These are phyloP conservation scores for Avena sativa DNA, from an alignment of 176 grass and related monocot genomes.

Conservation along the genomic window DNA sequence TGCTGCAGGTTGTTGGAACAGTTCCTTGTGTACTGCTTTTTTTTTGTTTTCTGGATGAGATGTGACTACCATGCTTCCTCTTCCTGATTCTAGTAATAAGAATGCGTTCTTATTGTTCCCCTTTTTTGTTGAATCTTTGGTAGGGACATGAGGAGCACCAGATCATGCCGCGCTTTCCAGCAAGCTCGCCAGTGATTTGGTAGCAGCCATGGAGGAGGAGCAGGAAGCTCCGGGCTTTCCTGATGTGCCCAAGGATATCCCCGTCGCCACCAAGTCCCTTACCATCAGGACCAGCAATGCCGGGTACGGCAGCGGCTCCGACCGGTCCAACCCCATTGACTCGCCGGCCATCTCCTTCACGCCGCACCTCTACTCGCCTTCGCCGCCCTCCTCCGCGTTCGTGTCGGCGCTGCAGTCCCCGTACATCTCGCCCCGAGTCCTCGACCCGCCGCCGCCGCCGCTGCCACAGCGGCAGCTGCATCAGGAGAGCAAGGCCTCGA, in stretches of 20 bases:
- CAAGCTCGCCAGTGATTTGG: slow-evolving; percentile 47
- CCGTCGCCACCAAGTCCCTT: slow-evolving; percentile 64
- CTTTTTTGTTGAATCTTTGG: slow-evolving; percentile 39
- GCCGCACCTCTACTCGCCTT: slow-evolving; percentile 91
- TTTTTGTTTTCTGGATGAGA: slow-evolving; percentile 35
- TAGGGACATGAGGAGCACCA: slow-evolving; percentile 50
- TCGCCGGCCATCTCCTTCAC: slow-evolving; percentile 89
- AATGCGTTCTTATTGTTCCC: slow-evolving; percentile 13
- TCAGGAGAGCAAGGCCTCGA: slow-evolving; percentile 41
- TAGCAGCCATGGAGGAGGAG: slow-evolving; percentile 77
- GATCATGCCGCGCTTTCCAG: slow-evolving; percentile 42
- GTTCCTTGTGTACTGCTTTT: not conserved
- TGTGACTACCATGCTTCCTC: slow-evolving; percentile 33
- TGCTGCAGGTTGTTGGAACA: slow-evolving; percentile 3
- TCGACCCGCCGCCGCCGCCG: slow-evolving; percentile 51
- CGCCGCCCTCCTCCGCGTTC: slow-evolving; percentile 91
- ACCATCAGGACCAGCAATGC: slow-evolving; percentile 73
- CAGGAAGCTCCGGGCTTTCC: slow-evolving; percentile 48
- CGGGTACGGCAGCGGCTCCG: slow-evolving; percentile 51
- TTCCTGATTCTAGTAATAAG: not conserved
- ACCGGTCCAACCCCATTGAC: slow-evolving; percentile 69
- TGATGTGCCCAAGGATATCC: slow-evolving; percentile 63
- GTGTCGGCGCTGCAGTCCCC: slow-evolving; percentile 96
- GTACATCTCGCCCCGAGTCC: slow-evolving; percentile 86
- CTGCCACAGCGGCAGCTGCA: slow-evolving; percentile 23